These are phyloP conservation scores for Trypanosoma grayi DNA, from an alignment of 208 protist species.

Conservation along the genomic window DNA sequence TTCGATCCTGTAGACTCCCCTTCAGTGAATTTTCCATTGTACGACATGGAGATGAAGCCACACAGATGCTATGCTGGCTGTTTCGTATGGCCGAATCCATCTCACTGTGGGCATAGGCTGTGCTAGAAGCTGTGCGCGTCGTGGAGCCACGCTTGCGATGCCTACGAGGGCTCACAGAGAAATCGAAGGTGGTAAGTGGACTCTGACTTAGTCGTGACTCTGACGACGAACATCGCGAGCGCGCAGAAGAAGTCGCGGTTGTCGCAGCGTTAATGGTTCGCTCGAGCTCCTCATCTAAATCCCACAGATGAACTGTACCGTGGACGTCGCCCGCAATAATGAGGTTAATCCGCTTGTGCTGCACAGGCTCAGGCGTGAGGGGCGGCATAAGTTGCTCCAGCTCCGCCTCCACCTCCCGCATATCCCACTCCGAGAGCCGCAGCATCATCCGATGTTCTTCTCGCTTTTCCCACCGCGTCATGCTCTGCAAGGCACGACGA, in stretches of 20 bases:
- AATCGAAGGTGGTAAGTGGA: not conserved
- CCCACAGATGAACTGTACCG: slow-evolving; percentile 83
- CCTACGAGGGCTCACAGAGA: not conserved
- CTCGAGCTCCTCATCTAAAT: slow-evolving; percentile 81
- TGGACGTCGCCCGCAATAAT: slow-evolving; percentile 75
- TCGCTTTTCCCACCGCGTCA: slow-evolving; percentile 71
- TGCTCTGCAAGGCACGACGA: slow-evolving; percentile 38
- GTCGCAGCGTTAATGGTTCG: no score
- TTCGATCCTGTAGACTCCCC: no score
- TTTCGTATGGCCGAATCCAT: not conserved
- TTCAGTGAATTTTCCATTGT: no score
- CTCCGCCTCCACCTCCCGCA: slow-evolving; percentile 76
- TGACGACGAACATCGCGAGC: not conserved
- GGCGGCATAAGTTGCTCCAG: slow-evolving; percentile 67
- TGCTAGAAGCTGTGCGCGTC: not conserved
- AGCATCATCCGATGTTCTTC: slow-evolving; percentile 69
- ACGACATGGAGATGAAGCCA: no score
- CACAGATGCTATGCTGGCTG: no score
- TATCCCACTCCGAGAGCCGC: slow-evolving; percentile 61
- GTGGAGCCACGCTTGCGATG: not conserved
- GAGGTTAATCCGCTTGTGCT: slow-evolving; percentile 73
- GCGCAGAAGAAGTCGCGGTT: not conserved
- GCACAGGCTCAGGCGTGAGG: slow-evolving; percentile 51
- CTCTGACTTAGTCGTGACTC: not conserved
- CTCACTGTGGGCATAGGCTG: not conserved